Conservation (phyloP, 352 stramenopile genomes). For the Globisporangium orthogonon region DNA sequence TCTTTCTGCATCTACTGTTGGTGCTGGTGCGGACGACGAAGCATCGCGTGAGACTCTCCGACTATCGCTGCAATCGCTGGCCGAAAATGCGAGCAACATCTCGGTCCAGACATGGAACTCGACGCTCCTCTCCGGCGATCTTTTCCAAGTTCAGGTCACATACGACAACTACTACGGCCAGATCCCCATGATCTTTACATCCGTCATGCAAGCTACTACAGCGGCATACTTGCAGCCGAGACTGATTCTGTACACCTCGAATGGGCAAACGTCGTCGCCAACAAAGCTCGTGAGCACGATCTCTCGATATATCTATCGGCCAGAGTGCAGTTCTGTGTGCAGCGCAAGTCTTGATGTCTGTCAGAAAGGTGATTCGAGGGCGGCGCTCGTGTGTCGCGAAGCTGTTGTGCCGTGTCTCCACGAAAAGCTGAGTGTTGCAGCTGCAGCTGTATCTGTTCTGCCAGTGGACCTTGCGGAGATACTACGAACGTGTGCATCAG, state of each 20-base stretch:
- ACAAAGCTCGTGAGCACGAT: neutral
- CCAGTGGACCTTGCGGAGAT: neutral
- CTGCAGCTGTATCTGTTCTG: neutral
- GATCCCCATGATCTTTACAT: constrained; percentile 4
- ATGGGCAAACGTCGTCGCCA: neutral
- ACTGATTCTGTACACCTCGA: constrained; percentile 2
- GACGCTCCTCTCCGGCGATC: neutral
- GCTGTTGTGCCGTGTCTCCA: constrained; percentile 9
- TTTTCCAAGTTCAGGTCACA: constrained; percentile 5
- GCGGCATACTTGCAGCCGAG: neutral
- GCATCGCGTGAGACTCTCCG: too few species aligned
- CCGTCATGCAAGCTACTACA: neutral
- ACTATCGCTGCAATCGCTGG: neutral
- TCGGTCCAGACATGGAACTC: neutral
- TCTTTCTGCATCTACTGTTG: neutral
- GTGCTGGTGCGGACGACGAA: too few species aligned
- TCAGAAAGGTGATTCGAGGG: constrained; percentile 2
- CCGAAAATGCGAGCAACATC: neutral
- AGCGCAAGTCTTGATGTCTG: neutral
- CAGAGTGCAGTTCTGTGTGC: constrained; percentile 5
- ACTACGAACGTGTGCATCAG: constrained; percentile 1
- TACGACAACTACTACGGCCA: constrained; percentile 5
- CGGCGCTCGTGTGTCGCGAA: constrained; percentile 11
- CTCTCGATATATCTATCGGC: neutral
- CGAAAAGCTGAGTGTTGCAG: neutral